Base-by-base conservation (phyloP, 495 filamentous ascomycete genomes). In the Letharia lupina region DNA sequence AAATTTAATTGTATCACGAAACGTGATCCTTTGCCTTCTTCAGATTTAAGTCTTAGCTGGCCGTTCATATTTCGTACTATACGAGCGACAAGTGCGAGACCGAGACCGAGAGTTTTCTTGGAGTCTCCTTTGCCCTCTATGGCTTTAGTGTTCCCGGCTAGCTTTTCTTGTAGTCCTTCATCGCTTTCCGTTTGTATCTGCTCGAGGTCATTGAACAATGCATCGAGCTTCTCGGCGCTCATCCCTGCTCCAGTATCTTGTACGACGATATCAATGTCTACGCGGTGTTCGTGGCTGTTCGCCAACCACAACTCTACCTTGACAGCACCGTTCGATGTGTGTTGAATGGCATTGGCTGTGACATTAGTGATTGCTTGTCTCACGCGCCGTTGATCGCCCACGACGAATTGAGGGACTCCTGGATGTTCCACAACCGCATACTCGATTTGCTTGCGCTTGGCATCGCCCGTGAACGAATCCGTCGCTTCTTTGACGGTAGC, bases 31-130 rank as follows among this genome's bases (percentile, higher is more conserved):
- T 89, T 90, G 0, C 90, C 89, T 73, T 88, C 83, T 73, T 96
- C 91, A 0, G 92, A 96, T 69, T 92, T 95, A 9, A 98, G 79
- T 33, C 90, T 84, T 28, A 98, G 75, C 67, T 96, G 93, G 0
- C 93, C 93, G 63, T 93, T 86, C 88, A 96, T 93, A 70, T 90
- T 96, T n/a, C 85, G 83, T 31, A 96, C 79, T 57, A 90, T 91
- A 33, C 92, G 81, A 50, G 93, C 89, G 4, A 96, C 92, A 16
- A 95, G 78, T 3, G 93, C 93, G 37, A 98, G 82, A 1, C 93
- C 93, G 7, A 98, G 80, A 0, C 93, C 93, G 4, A 98, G 74
- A 1, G 86, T 82, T 62, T 72, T 72, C 65, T 75, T 82, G 35
- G 65, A 70, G 54, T 72, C 67, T n/a, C 65, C 68, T 31, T 65